A percentile compares a stretch with the other conserved stretches of the same genome.
Evolutionary conservation across 2,329 filamentous ascomycete genomes (phyloP).

Genomic region (Malbranchea cinnamomea): DNA sequence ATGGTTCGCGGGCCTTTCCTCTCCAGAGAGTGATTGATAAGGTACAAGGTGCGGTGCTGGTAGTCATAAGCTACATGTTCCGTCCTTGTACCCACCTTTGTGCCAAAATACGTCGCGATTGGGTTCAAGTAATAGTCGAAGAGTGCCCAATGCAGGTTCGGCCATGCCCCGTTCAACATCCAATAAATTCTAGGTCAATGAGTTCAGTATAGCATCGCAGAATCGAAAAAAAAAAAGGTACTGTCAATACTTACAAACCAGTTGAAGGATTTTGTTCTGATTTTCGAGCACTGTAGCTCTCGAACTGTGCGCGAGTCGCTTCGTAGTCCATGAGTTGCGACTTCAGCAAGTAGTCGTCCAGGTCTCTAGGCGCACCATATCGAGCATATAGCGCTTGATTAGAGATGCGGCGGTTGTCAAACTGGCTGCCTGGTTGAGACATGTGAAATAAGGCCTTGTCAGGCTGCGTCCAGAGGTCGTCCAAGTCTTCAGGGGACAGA

Average conservation of each 20-base stretch:
- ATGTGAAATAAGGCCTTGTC: slow-evolving; percentile 44
- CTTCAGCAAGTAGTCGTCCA: slow-evolving; percentile 46
- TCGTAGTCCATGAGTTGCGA: slow-evolving; percentile 51
- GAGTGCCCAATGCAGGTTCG: slow-evolving; percentile 49
- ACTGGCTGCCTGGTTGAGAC: slow-evolving; percentile 40
- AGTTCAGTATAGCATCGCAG: neutral
- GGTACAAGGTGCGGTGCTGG: slow-evolving; percentile 27
- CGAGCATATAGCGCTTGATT: slow-evolving; percentile 39
- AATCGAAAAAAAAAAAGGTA: neutral
- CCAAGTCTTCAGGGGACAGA: slow-evolving; percentile 34
- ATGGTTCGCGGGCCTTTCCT: slow-evolving; percentile 28
- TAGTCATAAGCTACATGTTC: slow-evolving; percentile 46
- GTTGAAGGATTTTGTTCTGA: slow-evolving; percentile 39
- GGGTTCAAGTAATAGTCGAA: slow-evolving; percentile 49
- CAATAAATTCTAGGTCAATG: slow-evolving; percentile 38
- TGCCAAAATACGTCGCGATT: slow-evolving; percentile 44
- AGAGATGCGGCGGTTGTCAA: slow-evolving; percentile 43
- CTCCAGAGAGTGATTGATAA: slow-evolving; percentile 40
- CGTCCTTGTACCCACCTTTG: slow-evolving; percentile 34
- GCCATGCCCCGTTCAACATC: slow-evolving; percentile 54
- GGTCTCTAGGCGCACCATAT: slow-evolving; percentile 36
- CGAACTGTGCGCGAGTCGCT: slow-evolving; percentile 44
- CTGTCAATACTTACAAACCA: slow-evolving; percentile 25
- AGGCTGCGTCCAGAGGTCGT: slow-evolving; percentile 42
- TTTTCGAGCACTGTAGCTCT: slow-evolving; percentile 40